A percentile compares a stretch with the other conserved stretches of the same genome.
These are phyloP conservation scores for Bromus sterilis DNA, from an alignment of 176 grass and related monocot genomes.

Conservation along the genomic window DNA sequence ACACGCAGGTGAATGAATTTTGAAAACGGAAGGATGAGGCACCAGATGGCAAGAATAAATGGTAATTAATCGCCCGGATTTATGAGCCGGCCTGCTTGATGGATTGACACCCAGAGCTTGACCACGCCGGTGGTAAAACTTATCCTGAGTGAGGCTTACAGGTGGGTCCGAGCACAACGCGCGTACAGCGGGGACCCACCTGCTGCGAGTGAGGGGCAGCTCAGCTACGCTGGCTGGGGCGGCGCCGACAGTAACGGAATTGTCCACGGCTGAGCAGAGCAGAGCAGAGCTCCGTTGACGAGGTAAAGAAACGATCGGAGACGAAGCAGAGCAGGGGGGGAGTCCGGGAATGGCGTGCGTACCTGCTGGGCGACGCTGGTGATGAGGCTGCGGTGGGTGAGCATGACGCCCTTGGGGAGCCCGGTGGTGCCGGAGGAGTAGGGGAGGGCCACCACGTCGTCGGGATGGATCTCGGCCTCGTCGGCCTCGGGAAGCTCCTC, in stretches of 20 bases:
- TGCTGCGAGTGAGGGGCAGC: neutral
- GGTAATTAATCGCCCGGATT: neutral
- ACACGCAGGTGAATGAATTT: neutral
- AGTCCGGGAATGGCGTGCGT: neutral
- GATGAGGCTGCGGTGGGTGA: constrained; percentile 91
- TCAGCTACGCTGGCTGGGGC: neutral
- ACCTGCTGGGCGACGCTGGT: constrained; percentile 94
- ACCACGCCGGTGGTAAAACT: neutral
- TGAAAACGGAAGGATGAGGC: neutral
- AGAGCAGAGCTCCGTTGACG: neutral
- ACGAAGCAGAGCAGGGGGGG: neutral
- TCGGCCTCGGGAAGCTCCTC: constrained; percentile 28
- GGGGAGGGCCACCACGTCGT: constrained; percentile 71
- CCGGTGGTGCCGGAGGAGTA: constrained; percentile 91
- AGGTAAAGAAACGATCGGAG: no score
- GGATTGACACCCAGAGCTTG: neutral
- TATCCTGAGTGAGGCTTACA: neutral
- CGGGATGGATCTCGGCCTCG: constrained; percentile 43
- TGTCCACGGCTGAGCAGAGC: neutral
- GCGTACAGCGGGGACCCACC: neutral
- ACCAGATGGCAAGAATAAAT: neutral
- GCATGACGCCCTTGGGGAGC: constrained; percentile 90
- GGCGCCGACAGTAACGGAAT: constrained; percentile 8
- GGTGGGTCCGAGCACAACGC: neutral
- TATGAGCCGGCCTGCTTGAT: neutral